Base-by-base conservation (phyloP, 2,329 filamentous ascomycete species). In the Cladosporium sp. region DNA sequence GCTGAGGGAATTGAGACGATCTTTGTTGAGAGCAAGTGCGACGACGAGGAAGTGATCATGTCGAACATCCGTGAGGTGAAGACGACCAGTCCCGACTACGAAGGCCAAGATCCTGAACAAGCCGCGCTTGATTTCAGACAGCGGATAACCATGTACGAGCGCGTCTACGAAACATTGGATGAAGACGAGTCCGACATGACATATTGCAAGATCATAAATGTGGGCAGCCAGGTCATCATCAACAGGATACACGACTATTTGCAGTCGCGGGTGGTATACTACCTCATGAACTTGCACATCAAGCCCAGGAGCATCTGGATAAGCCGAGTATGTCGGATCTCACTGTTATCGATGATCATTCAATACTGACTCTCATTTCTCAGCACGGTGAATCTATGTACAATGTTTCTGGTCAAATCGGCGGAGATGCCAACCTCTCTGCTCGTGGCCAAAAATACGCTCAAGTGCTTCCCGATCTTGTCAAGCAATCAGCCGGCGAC, bases 261-360 rank as follows among this genome's bases (percentile, higher is more conserved):
- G 25, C 94, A 97, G 73, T 96, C 91, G 73, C 87, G 94, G 58
- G 87, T 99, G 44, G 93, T 99, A 45, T 99, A 99, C 75, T 99
- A 97, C 72, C 84, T 97, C 58, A 97, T 97, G 87, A 99, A 97
- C 72, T 81, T 99, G 37, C 94, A 99, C 76, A 99, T 99, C 73
- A 93, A 93, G 63, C 93, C 93, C 17, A 85, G 94, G 57, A 96
- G 91, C 3, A 96, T 99, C 64, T 99, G 94, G 94, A 78, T 99
- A 52, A 97, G 94, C 64, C 82, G 94, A 62, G 69, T 71, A 61
- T 62, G 65, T 64, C 4, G 20, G n/a, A 8, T 24, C n/a, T 22
- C 20, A 4, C 10, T 28, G n/a, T 45, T 13, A 4, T 17, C 25
- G 22, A 1, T 19, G 3, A 8, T 15, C 15, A 28, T 10, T 8